Base-by-base conservation (phyloP, 306 rosid genomes). In the Acacia confusa region DNA sequence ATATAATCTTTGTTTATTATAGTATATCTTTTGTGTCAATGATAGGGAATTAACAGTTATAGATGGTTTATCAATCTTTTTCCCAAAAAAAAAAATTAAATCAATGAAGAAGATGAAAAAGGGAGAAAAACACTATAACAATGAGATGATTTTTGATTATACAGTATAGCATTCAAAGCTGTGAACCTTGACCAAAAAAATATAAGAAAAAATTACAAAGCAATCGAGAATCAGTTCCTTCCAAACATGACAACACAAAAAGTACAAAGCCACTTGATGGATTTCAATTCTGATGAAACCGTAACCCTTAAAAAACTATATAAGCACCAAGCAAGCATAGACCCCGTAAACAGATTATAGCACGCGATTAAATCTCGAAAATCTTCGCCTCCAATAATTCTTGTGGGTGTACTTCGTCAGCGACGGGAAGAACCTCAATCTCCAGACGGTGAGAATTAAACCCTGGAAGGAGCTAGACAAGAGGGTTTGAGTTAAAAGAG, bases 111-210 rank as follows among this genome's bases (percentile, higher is more conserved):
- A 78, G 61, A 74, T 64, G 40, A 73, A 83, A 28, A 60, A 48
- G 50, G 81, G 13, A 12, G 22, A 60, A 64, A 55, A 81, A 82
- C 61, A 76, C 82, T 74, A 80, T 72, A 89, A 85, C 80, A 87
- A 77, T 85, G 75, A 70, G 79, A 83, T 79, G 89, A 86, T 89
- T 72, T 77, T 89, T 85, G 85, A 87, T 91, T 79, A 82, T 79
- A 90, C 90, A 90, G 83, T 80, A 85, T 41, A 75, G 67, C 58
- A 25, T 76, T 84, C 85, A 83, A 82, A 84, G 79, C 85, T 78
- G 81, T 88, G 86, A 85, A 79, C 77, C 77, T 81, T 60, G 67
- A 79, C 57, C 75, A 79, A 38, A 63, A 41, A 77, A 74, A 38
- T 22, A 88, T 8, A 16, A 60, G 38, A 78, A 63, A 64, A 71